Base-by-base conservation (phyloP, 2,329 filamentous ascomycete species). In the Cercospora janseana region DNA sequence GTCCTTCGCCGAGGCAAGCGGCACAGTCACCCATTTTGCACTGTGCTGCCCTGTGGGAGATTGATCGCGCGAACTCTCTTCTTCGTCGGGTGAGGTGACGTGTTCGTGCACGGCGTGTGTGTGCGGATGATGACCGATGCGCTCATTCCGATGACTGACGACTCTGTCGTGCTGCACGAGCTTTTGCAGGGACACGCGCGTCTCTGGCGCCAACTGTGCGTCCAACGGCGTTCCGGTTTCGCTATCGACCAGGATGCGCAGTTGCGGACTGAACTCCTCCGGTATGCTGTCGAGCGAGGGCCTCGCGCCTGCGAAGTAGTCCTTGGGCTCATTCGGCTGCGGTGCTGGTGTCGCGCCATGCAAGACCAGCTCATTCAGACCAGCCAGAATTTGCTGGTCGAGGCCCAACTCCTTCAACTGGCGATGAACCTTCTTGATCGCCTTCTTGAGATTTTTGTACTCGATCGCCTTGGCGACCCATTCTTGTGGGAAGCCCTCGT, bases 391-490 rank as follows among this genome's bases (percentile, higher is more conserved):
- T 7, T 84, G 78, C 4, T 80, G 79, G 57, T 88, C 85, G 23
- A 94, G 79, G 6, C 88, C 88, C 10, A 92, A 72, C 26, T 78
- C 76, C 31, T 76, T 72, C 45, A 95, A 77, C 72, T 95, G 88
- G 44, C 74, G 72, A 57, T 85, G 81, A 42, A 94, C 84, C 65
- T 84, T 85, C 66, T 91, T 92, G 65, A 95, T 85, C 70, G 87
- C 88, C 73, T 94, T 95, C 71, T 95, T 95, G 49, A 95, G 79
- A 68, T 89, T 81, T 35, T 85, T 80, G 67, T 95, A 95, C 2
- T 87, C 88, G 55, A 95, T 87, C 41, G 89, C 88, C 21, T 82
- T 83, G 35, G 85, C 78, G 41, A 90, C 71, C 79, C 79, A 82
- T 64, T 85, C 82, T 42, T 79, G 72, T 6, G 89, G 89, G 66